Evolutionary conservation across 2,329 filamentous ascomycete genomes (phyloP).

Genomic region (Moelleriella libera): DNA sequence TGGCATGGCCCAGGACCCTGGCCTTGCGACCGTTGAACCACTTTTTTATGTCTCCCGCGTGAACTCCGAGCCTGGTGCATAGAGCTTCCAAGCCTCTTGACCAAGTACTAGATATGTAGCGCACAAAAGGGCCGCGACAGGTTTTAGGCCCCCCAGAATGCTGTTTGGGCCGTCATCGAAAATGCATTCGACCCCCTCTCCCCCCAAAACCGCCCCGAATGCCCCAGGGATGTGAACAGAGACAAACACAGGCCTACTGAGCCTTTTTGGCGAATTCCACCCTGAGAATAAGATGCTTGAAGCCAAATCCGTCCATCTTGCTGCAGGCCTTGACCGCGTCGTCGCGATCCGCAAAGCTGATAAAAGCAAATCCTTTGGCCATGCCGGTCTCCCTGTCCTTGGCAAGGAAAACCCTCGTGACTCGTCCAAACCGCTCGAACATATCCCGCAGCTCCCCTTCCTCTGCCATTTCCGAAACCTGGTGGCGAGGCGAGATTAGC

Average conservation of each 20-base stretch:
- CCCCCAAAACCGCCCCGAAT: too few relatives aligned
- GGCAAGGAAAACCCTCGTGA: conserved; percentile 93
- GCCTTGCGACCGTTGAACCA: too few relatives aligned
- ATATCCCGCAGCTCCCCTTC: conserved; percentile 91
- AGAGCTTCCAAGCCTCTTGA: too few relatives aligned
- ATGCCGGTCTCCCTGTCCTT: conserved; percentile 94
- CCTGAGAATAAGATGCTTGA: conserved; percentile 73
- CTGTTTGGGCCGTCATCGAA: too few relatives aligned
- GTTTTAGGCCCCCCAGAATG: too few relatives aligned
- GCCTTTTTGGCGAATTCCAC: conserved; percentile 81
- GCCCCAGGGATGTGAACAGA: too few relatives aligned
- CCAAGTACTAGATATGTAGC: too few relatives aligned
- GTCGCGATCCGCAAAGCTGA: conserved; percentile 81
- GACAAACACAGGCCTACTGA: conserved; percentile 13
- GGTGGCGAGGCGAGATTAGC: conserved; percentile 7
- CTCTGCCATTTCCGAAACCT: conserved; percentile 96
- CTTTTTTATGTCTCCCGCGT: too few relatives aligned
- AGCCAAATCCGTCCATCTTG: conserved; percentile 95
- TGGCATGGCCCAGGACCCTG: too few relatives aligned
- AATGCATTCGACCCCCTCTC: too few relatives aligned
- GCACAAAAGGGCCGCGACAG: too few relatives aligned
- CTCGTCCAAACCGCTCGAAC: conserved; percentile 94
- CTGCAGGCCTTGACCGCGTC: conserved; percentile 88
- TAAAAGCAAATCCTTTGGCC: conserved; percentile 98
- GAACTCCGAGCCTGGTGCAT: too few relatives aligned